phyloP scores from a whole-genome alignment of 352 stramenopile species.

The Sclerospora graminicola region DNA sequence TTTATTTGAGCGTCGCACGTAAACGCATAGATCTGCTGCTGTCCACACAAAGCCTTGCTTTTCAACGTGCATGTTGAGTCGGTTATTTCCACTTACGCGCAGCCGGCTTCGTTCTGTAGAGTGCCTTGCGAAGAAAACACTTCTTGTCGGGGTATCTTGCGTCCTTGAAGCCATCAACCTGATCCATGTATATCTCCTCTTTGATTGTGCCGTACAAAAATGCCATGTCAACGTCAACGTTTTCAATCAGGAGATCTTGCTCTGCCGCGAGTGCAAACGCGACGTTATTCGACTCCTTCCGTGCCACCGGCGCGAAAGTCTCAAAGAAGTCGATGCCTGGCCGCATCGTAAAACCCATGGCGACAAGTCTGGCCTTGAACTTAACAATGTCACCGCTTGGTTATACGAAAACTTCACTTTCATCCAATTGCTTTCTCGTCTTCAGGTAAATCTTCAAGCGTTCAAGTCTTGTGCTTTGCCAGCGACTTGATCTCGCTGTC shows the following conservation, averaged over 20 bases:
- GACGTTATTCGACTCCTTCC: not conserved
- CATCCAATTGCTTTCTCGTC: not conserved
- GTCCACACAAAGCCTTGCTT: not conserved
- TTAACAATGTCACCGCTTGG: not conserved
- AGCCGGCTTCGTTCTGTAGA: slow-evolving; percentile 2
- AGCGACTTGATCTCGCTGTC: not conserved
- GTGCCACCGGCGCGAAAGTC: not conserved
- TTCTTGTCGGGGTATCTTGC: not conserved
- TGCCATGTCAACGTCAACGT: slow-evolving; percentile 14
- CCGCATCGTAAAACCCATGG: not conserved
- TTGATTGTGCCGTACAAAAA: slow-evolving; percentile 17
- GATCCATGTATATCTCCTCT: slow-evolving; percentile 15
- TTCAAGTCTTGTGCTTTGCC: not conserved
- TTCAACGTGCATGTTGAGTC: slow-evolving; percentile 1
- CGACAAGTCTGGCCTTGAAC: not conserved
- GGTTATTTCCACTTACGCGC: slow-evolving; percentile 3
- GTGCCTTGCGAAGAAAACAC: not conserved
- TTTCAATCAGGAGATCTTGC: slow-evolving; percentile 5
- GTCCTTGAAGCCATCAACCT: slow-evolving; percentile 4
- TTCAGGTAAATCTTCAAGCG: not conserved
- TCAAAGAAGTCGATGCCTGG: not conserved
- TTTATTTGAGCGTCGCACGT: not conserved
- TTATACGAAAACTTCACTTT: not conserved
- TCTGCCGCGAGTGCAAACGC: not conserved
- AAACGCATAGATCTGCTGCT: slow-evolving; percentile 1